A percentile compares a stretch with the other conserved stretches of the same genome.
These are phyloP conservation scores for Flueggea neowawraea DNA, from an alignment of 441 rosid genomes.

Conservation along the genomic window DNA sequence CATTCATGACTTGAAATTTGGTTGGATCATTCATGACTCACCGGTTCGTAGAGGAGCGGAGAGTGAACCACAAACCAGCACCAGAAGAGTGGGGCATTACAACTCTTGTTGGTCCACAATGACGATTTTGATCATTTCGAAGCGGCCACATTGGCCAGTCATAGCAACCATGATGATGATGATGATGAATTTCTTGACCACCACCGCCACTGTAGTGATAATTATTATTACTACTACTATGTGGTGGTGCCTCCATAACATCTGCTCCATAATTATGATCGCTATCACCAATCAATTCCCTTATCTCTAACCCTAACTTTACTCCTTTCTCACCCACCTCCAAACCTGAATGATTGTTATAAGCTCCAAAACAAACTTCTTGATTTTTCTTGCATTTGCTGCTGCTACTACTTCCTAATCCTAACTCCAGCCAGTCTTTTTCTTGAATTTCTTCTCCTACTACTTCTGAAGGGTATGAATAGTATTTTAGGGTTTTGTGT, in stretches of 20 bases:
- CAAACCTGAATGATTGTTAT: conserved; percentile 8
- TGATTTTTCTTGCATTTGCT: conserved; percentile 5
- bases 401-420: conserved; percentile 23
- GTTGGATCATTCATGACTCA: conserved; percentile 5
- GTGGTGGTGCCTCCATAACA: conserved; percentile 9
- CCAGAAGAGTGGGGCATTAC: conserved; percentile 15
- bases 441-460: conserved; percentile 1
- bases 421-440: conserved; percentile 30
- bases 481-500: background rate
- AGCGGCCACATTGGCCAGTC: conserved; percentile 14
- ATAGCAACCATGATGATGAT: conserved; percentile 4
- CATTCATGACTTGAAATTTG: background rate
- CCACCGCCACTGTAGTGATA: too few relatives aligned
- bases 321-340: conserved; percentile 1
- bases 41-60: conserved; percentile 26
- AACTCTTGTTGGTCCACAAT: conserved; percentile 1
- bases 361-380: background rate
- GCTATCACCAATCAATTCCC: conserved; percentile 1
- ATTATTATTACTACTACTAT: too few relatives aligned
- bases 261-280: conserved; percentile 9
- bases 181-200: conserved; percentile 5
- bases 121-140: conserved; percentile 17
- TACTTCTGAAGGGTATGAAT: background rate
- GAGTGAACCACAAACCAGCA: conserved; percentile 35
- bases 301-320: conserved; percentile 10